Conservation (phyloP, 306 rosid species). For the Cucurbita maxima region DNA sequence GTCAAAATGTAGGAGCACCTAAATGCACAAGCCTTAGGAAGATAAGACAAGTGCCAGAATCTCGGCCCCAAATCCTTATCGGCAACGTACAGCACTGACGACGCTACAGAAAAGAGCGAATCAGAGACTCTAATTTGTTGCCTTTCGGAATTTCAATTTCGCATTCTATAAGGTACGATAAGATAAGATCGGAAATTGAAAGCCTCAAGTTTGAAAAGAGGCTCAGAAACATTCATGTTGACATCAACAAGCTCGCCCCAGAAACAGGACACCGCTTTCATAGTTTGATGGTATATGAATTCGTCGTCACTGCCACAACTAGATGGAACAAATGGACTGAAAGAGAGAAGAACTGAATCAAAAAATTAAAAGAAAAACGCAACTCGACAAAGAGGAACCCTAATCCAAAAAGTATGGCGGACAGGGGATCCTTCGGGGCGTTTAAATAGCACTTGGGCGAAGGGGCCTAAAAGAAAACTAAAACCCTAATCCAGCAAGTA, state of each 20-base stretch:
- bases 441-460: background rate
- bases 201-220: background rate
- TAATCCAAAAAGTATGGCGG: too few species aligned
- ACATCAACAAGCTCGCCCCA: conserved; percentile 54
- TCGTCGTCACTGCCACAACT: conserved; percentile 39
- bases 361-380: too few species aligned
- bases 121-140: conserved; percentile 98
- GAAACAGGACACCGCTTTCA: conserved; percentile 35
- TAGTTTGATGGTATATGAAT: conserved; percentile 75
- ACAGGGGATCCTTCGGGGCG: background rate
- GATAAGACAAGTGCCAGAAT: conserved; percentile 44
- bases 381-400: too few species aligned
- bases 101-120: conserved; percentile 31
- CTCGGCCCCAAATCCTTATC: conserved; percentile 38
- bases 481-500: background rate
- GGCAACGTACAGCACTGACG: conserved; percentile 94
- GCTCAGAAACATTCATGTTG: conserved; percentile 39
- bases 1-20: conserved; percentile 32
- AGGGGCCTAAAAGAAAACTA: background rate
- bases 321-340: background rate
- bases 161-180: background rate
- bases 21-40: conserved; percentile 39
- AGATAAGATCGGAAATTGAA: background rate
- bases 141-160: conserved; percentile 13
- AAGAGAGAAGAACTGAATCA: background rate